Evolutionary conservation across 1,284 basidiomycete species (phyloP).

Genomic region (Lignosus rhinocerotis): DNA sequence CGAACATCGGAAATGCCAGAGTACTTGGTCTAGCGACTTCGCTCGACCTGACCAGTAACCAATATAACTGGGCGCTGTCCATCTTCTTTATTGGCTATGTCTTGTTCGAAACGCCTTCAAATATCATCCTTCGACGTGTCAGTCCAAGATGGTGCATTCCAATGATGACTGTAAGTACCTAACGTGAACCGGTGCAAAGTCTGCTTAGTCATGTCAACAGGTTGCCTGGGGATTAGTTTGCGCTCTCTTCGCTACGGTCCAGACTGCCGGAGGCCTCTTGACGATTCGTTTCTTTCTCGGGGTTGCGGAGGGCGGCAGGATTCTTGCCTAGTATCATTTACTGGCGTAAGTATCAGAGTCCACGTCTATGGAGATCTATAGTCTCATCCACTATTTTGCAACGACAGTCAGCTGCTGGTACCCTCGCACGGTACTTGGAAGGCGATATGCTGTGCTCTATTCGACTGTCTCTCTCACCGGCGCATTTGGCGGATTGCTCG

Average conservation of each 20-base stretch:
- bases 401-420: constrained; percentile 33
- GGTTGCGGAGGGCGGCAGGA: constrained; percentile 40
- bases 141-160: constrained; percentile 53
- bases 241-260: constrained; percentile 46
- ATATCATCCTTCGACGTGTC: constrained; percentile 29
- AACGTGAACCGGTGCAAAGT: neutral
- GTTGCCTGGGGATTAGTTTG: constrained; percentile 27
- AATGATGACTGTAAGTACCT: constrained; percentile 24
- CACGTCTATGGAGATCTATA: neutral
- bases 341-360: constrained; percentile 40
- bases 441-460: constrained; percentile 48
- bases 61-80: constrained; percentile 62
- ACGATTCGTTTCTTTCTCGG: constrained; percentile 65
- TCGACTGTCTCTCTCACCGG: constrained; percentile 57
- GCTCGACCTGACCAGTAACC: constrained; percentile 35
- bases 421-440: constrained; percentile 28
- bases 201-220: constrained; percentile 10
- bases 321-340: constrained; percentile 58
- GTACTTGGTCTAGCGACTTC: constrained; percentile 31
- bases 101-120: constrained; percentile 63
- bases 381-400: neutral
- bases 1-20: constrained; percentile 46
- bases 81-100: constrained; percentile 71
- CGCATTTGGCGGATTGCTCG: constrained; percentile 64
- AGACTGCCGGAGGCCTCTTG: constrained; percentile 55